Percentiles rank a stretch among this genome's conserved stretches.
phyloP scores from a whole-genome alignment of 345 rosid species.

The Aquilaria sinensis region DNA sequence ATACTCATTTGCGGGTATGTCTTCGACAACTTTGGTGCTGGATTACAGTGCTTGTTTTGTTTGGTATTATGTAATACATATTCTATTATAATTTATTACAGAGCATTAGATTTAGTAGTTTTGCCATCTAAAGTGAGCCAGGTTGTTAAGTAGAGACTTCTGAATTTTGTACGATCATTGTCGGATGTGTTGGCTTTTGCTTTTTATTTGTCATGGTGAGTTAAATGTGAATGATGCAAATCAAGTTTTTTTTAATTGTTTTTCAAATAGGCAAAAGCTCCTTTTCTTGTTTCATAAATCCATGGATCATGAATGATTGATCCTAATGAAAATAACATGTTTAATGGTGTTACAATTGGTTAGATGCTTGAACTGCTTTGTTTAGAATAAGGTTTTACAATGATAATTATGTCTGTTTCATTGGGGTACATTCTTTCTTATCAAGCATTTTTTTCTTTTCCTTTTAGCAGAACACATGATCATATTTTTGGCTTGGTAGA shows the following conservation, averaged over 20 bases:
- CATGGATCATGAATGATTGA: too few species aligned
- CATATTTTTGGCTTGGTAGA: too few species aligned
- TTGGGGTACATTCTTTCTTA: too few species aligned
- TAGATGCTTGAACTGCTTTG: neutral
- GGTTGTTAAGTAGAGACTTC: conserved; percentile 76
- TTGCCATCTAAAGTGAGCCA: conserved; percentile 74
- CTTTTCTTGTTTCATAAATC: neutral
- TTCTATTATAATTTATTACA: conserved; percentile 26
- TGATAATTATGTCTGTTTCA: too few species aligned
- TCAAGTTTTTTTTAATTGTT: neutral
- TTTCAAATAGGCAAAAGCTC: neutral
- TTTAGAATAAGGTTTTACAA: too few species aligned
- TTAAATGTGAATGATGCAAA: neutral
- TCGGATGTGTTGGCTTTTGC: conserved; percentile 84
- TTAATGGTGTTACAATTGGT: neutral
- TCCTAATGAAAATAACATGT: too few species aligned
- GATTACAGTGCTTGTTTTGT: conserved; percentile 2
- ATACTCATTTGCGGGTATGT: conserved; percentile 75
- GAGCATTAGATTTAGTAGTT: conserved; percentile 74
- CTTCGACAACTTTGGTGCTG: conserved; percentile 2
- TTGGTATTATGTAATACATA: conserved; percentile 15
- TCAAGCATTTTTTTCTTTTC: too few species aligned
- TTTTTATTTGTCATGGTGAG: conserved; percentile 81
- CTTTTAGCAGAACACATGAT: too few species aligned
- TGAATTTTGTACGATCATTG: conserved; percentile 61